These are phyloP conservation scores for Jackrogersella minutella DNA, from an alignment of 495 filamentous ascomycete species.

Conservation along the genomic window DNA sequence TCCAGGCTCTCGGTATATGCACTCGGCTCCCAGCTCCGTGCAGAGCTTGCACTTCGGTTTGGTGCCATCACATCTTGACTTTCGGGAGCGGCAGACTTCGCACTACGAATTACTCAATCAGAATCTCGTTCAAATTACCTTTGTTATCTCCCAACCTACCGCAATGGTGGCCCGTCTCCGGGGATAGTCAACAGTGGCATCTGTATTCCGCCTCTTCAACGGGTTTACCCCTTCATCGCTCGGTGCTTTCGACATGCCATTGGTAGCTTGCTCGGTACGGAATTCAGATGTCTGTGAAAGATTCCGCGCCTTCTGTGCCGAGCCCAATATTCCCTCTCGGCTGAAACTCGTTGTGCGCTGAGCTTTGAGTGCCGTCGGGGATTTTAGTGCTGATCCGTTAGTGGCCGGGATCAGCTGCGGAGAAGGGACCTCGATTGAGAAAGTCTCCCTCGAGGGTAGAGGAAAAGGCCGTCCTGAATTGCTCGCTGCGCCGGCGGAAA, in stretches of 20 bases:
- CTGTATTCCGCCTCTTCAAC: constrained; percentile 70
- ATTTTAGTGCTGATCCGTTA: constrained; percentile 59
- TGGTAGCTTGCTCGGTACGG: constrained; percentile 47
- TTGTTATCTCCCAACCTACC: constrained; percentile 56
- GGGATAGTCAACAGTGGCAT: constrained; percentile 72
- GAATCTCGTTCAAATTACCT: constrained; percentile 21
- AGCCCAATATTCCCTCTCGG: constrained; percentile 65
- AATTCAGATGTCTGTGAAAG: constrained; percentile 62
- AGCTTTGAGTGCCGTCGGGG: constrained; percentile 57
- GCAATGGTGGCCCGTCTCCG: constrained; percentile 75
- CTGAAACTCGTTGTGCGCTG: constrained; percentile 60
- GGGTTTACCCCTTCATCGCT: constrained; percentile 63
- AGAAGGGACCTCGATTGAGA: constrained; percentile 58
- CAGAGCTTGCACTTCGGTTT: constrained; percentile 85
- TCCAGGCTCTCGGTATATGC: constrained; percentile 83
- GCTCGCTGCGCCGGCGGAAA: constrained; percentile 51
- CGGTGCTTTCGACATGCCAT: constrained; percentile 55
- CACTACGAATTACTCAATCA: constrained; percentile 62
- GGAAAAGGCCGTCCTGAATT: constrained; percentile 54
- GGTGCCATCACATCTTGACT: constrained; percentile 84
- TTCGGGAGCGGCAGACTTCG: constrained; percentile 84
- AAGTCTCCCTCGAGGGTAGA: constrained; percentile 53
- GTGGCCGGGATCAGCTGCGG: constrained; percentile 49
- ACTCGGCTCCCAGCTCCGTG: constrained; percentile 81
- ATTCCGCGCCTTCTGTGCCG: constrained; percentile 64